Evolutionary conservation across 257 asterid genomes (phyloP), one percentile per base, ranked within the genome.

Genomic region (Petunia secreta): DNA sequence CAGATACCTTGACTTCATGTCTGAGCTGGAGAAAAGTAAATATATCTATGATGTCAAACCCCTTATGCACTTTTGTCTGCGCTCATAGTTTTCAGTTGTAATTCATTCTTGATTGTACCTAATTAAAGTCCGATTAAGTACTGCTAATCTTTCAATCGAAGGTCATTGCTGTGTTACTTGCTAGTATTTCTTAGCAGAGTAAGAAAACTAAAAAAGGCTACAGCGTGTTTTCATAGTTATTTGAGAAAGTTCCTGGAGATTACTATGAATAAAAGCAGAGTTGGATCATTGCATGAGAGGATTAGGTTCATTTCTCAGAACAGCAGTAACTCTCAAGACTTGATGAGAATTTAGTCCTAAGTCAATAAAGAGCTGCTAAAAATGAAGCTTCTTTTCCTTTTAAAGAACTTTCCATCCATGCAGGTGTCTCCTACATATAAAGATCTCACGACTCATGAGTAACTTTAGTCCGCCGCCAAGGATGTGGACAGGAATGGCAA

Each of bases 351-450:
- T 89, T 84, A 11, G 7, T 83, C 63, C 84, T 77, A 25, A 88
- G 73, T 2, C 75, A 38, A 77, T 84, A 89, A 1, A 89, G 91
- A 68, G 86, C 25, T 25, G 89, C 89, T 85, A 77, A 55, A 87
- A 89, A 63, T 88, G 91, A 46, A 89, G 63, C 91, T 85, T 88
- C 91, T 89, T 85, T 2, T 84, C 25, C 25, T 25, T 25, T 25
- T 25, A 25, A 25, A 25, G 25, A 25, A 89, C 85, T 88, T 88
- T 3, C 85, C 85, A 25, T 86, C 91, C 46, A 82, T 63, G 1
- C 89, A 66, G 38, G 82, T 88, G 79, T 85, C 78, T 57, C 89
- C 75, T 88, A 85, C 82, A 83, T 84, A 85, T 50, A 85, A 86
- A 9, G 80, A 80, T 58, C 91, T 82, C 11, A 82, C 86, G 2